Evolutionary conservation across 352 stramenopile species (phyloP).

Genomic region (Phytophthora litchii): DNA sequence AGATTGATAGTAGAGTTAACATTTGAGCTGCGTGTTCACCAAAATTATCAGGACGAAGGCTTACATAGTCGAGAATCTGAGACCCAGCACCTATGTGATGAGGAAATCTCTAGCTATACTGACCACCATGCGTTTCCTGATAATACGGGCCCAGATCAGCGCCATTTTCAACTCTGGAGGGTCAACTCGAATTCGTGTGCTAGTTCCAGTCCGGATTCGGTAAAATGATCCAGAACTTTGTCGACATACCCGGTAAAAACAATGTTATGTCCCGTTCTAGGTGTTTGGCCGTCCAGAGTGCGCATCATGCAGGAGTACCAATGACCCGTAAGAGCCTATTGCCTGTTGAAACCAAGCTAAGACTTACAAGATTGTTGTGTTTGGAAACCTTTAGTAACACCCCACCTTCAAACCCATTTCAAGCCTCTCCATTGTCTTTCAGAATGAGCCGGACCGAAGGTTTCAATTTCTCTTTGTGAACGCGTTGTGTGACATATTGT

Average conservation of each 20-base stretch:
- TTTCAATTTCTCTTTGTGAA: slow-evolving; percentile 9
- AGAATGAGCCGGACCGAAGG: slow-evolving; percentile 43
- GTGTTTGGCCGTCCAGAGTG: slow-evolving; percentile 10
- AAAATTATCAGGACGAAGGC: slow-evolving; percentile 9
- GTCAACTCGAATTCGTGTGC: slow-evolving; percentile 7
- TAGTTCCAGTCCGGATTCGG: slow-evolving; percentile 16
- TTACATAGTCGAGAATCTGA: slow-evolving; percentile 2
- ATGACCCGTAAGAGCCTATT: slow-evolving; percentile 15
- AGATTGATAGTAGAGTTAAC: slow-evolving; percentile 2
- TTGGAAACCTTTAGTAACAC: slow-evolving; percentile 4
- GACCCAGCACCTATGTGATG: slow-evolving; percentile 3
- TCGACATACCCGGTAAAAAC: not conserved
- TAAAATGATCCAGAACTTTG: slow-evolving; percentile 4
- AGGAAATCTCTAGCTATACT: not conserved
- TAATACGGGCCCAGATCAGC: not conserved
- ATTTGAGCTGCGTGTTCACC: slow-evolving; percentile 1
- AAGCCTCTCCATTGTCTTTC: slow-evolving; percentile 28
- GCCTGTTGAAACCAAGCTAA: not conserved
- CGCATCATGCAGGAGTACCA: not conserved
- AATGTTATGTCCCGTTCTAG: slow-evolving; percentile 6
- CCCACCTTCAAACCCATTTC: slow-evolving; percentile 13
- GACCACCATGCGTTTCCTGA: slow-evolving; percentile 2
- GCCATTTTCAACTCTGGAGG: slow-evolving; percentile 13
- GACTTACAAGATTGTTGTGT: slow-evolving; percentile 10
- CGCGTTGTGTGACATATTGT: not conserved